Evolutionary conservation across 169 alveolate genomes (phyloP), one percentile per base, ranked within the genome.

Genomic region (Amoebophrya sp.): DNA sequence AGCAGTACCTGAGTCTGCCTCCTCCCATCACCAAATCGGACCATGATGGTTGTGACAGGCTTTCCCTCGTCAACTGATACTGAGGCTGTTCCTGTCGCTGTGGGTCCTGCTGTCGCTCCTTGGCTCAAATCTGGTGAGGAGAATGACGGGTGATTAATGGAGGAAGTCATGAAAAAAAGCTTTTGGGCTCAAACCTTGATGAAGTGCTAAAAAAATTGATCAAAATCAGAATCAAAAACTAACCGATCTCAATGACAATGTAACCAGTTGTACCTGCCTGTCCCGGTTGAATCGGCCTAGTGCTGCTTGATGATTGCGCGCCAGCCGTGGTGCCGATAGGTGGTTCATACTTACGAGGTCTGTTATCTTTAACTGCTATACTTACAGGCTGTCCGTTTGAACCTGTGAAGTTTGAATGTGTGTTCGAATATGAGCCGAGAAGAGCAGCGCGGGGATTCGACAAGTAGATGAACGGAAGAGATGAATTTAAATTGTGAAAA

Each of bases 11-110:
- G 83, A 29, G 83, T 65, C 26, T 65, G 83, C 33, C 83, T 65
- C 83, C 83, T 65, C 33, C 83, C 83, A 65, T 65, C 83, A 0
- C 83, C 83, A 18, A 65, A 65, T 65, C 83, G 83, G 83, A 65
- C n/a, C 83, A 65, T 65, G 12, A 65, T 65, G 33, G 36, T 65
- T 6, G 83, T 65, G 2, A 6, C 26, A 1, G 83, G 83, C 83
- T 65, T 65, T 10, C 83, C 33, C 83, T 6, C 36, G 33, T 65
- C 83, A 6, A 65, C 26, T 29, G 2, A 1, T 12, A 65, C 83
- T 29, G 36, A 12, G 83, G 39, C 83, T 18, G 83, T 26, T 12
- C 83, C 83, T 36, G 83, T 65, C 26, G 83, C 83, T 6, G 83
- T 65, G 39, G 83, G 83, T 6, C 83, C 83, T 0, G 83, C 83